Evolutionary conservation across 495 filamentous ascomycete species (phyloP), one percentile per base, ranked within the genome.

Genomic region (Trichoderma erinaceum): DNA sequence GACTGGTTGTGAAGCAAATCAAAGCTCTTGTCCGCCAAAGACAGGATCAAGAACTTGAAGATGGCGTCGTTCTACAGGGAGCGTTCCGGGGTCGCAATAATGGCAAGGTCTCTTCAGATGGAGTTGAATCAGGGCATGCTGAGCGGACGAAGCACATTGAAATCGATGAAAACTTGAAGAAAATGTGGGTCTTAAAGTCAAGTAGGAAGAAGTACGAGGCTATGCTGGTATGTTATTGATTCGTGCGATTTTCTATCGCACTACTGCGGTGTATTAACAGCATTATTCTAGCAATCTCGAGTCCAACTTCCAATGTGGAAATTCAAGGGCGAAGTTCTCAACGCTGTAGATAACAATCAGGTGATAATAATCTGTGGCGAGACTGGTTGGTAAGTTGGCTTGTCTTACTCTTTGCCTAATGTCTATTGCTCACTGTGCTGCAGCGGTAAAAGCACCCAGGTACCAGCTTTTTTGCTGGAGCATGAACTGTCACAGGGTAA

Each of bases 391-490:
- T 80, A 76, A 63, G 71, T 61, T 61, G 27, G 12, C 5, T 13
- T 29, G 6, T 18, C 25, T 7, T 56, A 12, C 32, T 68, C 21
- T 15, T 64, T 64, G 23, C 32, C n/a, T 1, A 21, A 32, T 64
- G 65, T 21, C 68, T 52, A 41, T 64, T n/a, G 63, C 67, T 77
- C 69, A 75, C 72, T 16, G 16, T 35, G 1, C 8, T 46, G 64
- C 65, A 81, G 87, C 78, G 95, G 95, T 66, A 99, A 99, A 81
- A 97, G 92, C 79, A 99, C 95, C 0, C 95, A 99, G 75, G 90
- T 97, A 6, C 95, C 95, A 29, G 88, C 92, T 2, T 99, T 92
- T 75, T 86, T 99, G 23, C 79, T 99, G 1, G 95, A 99, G 72
- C 85, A 96, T 69, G 89, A 97, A 72, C 84, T 99, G 70, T 85